phyloP scores from a whole-genome alignment of 2,329 filamentous ascomycete genomes.

The Colletotrichum tamarilloi region DNA sequence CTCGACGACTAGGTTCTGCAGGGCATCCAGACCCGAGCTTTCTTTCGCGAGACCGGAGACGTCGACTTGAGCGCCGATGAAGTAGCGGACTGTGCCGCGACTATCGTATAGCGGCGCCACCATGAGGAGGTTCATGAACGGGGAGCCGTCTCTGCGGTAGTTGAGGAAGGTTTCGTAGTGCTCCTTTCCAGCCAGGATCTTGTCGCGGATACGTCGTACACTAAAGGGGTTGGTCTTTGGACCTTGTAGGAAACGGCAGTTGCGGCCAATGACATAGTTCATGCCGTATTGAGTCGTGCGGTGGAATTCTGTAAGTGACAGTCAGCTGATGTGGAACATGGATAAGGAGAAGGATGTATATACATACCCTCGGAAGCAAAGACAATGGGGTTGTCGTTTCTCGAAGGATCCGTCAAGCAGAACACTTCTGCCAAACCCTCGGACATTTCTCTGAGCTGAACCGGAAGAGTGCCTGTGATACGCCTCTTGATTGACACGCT shows the following conservation, averaged over 20 bases:
- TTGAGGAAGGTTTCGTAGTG: constrained; percentile 81
- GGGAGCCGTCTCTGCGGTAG: constrained; percentile 80
- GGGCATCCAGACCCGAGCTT: constrained; percentile 71
- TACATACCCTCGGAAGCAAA: constrained; percentile 77
- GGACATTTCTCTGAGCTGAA: constrained; percentile 73
- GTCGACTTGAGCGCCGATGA: constrained; percentile 79
- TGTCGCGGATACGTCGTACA: constrained; percentile 70
- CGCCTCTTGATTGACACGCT: constrained; percentile 75
- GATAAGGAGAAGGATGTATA: rapidly evolving
- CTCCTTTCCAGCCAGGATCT: constrained; percentile 72
- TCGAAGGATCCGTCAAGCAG: constrained; percentile 79
- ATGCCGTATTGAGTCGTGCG: constrained; percentile 81
- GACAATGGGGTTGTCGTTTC: constrained; percentile 80
- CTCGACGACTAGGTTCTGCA: constrained; percentile 59
- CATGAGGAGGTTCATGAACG: constrained; percentile 83
- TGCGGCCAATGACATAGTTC: constrained; percentile 78
- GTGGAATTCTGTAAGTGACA: constrained; percentile 69
- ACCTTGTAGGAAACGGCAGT: constrained; percentile 83
- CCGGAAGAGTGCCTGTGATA: constrained; percentile 74
- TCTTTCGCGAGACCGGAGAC: constrained; percentile 76
- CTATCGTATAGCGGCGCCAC: constrained; percentile 78
- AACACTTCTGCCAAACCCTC: constrained; percentile 83
- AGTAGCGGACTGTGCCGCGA: constrained; percentile 72
- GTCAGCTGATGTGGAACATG: background rate
- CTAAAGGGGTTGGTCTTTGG: constrained; percentile 75